Evolutionary conservation across 139 green algal species (phyloP), one percentile per base, ranked within the genome.

Genomic region (Tetraselmis chui): DNA sequence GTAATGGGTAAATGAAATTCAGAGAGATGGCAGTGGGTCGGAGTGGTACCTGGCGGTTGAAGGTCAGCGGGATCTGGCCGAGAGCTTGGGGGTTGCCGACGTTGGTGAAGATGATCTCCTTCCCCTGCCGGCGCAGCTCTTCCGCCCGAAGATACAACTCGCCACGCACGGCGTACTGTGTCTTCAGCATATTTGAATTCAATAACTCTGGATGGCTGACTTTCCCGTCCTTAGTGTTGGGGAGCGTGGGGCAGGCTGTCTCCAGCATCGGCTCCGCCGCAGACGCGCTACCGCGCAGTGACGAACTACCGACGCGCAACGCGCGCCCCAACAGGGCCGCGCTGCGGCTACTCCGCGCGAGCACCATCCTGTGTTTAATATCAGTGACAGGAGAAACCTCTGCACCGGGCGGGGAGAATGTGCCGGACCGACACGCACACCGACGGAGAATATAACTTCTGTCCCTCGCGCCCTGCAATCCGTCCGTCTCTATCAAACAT

Each of bases 81-180:
- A 98, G 87, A 23, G 93, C 86, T 74, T 98, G 95, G 59, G 95
- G 95, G 86, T 98, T 98, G 78, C 96, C 96, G 32, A 99, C 94
- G 79, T 98, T 98, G 23, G 95, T 98, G 91, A 97, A 97, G 79
- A 97, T 98, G 45, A 98, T 96, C 59, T 98, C 92, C 84, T 92
- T 93, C 59, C 95, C 94, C 75, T 91, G 79, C 31, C 89, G 87
- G 28, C 90, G 85, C 59, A 99, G 88, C 88, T 98, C 88, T 77
- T 94, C 88, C 0, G 90, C 96, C 32, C 91, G 90, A 1, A 95
- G 86, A 76, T 97, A 98, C 1, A 99, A 89, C 84, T 99, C 96
- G 29, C 96, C 96, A 59, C 94, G 90, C 32, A 99, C 95, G 28
- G 93, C 95, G 67, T 92, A 91, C 80, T 92, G 85, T 0, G 89